Percentiles rank a stretch among this genome's conserved stretches.
Conservation (phyloP, 1,139 yeast genomes). For the Lodderomyces metapsilosis region DNA sequence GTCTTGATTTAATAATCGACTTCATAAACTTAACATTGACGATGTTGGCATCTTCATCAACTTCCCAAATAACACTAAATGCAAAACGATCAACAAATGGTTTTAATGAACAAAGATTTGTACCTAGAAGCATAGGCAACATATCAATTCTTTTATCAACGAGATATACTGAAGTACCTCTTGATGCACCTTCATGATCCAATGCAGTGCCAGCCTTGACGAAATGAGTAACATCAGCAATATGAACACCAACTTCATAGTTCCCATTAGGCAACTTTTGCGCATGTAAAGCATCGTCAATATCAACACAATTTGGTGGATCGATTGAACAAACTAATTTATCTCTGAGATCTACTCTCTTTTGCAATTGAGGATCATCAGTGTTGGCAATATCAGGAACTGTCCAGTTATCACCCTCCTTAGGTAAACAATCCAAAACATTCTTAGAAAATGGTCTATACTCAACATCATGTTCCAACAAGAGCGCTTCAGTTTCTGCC, state of each 20-base stretch:
- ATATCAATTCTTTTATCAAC: slow-evolving; percentile 99
- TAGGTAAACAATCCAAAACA: slow-evolving; percentile 88
- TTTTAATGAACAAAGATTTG: slow-evolving; percentile 90
- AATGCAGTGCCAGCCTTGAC: slow-evolving; percentile 91
- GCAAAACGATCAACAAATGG: slow-evolving; percentile 97
- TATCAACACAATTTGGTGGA: slow-evolving; percentile 98
- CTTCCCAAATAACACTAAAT: slow-evolving; percentile 93
- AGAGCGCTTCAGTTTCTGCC: slow-evolving; percentile 94
- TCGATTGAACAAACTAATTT: slow-evolving; percentile 92
- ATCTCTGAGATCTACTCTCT: slow-evolving; percentile 83
- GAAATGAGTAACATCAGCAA: slow-evolving; percentile 98
- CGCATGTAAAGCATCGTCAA: slow-evolving; percentile 98
- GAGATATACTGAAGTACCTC: slow-evolving; percentile 95
- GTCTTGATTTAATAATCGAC: slow-evolving; percentile 86
- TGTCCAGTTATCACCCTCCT: slow-evolving; percentile 90
- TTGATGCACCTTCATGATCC: slow-evolving; percentile 93
- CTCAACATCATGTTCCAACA: slow-evolving; percentile 94
- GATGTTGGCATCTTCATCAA: slow-evolving; percentile 83
- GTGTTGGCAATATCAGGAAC: slow-evolving; percentile 67
- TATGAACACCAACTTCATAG: slow-evolving; percentile 96
- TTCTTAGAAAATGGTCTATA: slow-evolving; percentile 93
- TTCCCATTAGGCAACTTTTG: slow-evolving; percentile 82
- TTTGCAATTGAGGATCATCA: slow-evolving; percentile 59
- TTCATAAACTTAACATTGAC: slow-evolving; percentile 80
- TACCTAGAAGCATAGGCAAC: slow-evolving; percentile 94